phyloP scores from a whole-genome alignment of 768 basidiomycete species.

The Termitomyces sp. region DNA sequence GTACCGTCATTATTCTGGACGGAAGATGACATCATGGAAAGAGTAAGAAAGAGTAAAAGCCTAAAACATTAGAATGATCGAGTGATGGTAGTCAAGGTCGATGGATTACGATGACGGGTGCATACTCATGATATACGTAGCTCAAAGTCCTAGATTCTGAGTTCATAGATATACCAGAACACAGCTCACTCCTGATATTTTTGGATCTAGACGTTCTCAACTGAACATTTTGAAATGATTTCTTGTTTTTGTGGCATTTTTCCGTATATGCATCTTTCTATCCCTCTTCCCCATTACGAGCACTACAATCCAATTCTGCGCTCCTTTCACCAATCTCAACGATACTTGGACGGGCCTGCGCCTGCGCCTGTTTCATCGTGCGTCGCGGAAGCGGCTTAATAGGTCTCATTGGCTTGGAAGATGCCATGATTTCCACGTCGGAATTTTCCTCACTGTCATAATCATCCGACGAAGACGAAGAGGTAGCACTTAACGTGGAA shows the following conservation, averaged over 20 bases:
- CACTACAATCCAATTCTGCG: background rate
- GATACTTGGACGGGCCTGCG: background rate
- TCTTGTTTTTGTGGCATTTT: no score
- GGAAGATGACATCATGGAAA: background rate
- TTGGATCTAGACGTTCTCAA: no score
- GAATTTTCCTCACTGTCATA: slow-evolving; percentile 29
- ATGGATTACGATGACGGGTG: no score
- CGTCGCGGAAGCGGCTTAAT: background rate
- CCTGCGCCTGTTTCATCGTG: background rate
- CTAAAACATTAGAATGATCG: no score
- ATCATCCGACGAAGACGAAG: slow-evolving; percentile 16
- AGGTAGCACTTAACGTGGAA: slow-evolving; percentile 15
- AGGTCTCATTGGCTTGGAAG: slow-evolving; percentile 30
- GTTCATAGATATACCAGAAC: no score
- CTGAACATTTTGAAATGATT: no score
- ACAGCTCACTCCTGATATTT: no score
- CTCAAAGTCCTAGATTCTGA: no score
- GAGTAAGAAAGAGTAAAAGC: background rate
- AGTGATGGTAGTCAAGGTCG: no score
- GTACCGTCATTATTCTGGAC: background rate
- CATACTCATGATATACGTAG: no score
- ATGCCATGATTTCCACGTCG: slow-evolving; percentile 32
- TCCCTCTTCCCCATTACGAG: background rate
- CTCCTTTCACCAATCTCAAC: background rate
- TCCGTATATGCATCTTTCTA: background rate